Conservation (phyloP, 1,139 yeast species). For the Pichia inconspicua region DNA sequence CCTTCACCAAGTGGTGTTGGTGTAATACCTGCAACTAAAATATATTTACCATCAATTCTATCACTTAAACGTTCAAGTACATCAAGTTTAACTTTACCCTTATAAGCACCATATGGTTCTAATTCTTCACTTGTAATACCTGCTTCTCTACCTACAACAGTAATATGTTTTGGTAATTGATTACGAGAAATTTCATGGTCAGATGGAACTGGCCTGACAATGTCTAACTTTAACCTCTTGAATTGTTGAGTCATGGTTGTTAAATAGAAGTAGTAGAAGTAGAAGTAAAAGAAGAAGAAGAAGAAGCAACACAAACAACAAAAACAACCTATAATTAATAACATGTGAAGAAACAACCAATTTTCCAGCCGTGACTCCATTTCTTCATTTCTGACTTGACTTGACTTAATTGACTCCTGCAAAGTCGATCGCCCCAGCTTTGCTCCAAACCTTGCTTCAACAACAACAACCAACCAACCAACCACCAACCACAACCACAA, state of each 20-base stretch:
- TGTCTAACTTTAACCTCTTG: slow-evolving; percentile 46
- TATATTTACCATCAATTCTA: slow-evolving; percentile 77
- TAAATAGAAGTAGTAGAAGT: not conserved
- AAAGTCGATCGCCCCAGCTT: too few species aligned
- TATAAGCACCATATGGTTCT: slow-evolving; percentile 86
- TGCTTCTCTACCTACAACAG: slow-evolving; percentile 74
- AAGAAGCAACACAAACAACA: not conserved
- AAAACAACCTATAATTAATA: too few species aligned
- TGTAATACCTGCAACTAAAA: slow-evolving; percentile 93
- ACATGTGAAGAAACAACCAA: too few species aligned
- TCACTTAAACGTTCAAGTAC: slow-evolving; percentile 62
- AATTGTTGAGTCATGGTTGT: slow-evolving; percentile 22
- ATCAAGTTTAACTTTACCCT: slow-evolving; percentile 81
- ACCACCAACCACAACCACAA: not conserved
- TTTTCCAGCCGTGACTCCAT: too few species aligned
- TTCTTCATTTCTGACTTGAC: too few species aligned
- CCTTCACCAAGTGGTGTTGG: slow-evolving; percentile 99
- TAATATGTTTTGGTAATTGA: slow-evolving; percentile 80
- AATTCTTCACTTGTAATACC: slow-evolving; percentile 78
- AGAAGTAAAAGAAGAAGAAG: not conserved
- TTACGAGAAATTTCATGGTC: slow-evolving; percentile 89
- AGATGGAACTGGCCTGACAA: slow-evolving; percentile 80
- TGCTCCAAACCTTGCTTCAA: too few species aligned
- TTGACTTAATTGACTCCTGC: too few species aligned
- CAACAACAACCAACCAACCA: not conserved